A percentile compares a stretch with the other conserved stretches of the same genome.
These are phyloP conservation scores for Aspergillus caelatus DNA, from an alignment of 2,329 filamentous ascomycete genomes.

Conservation along the genomic window DNA sequence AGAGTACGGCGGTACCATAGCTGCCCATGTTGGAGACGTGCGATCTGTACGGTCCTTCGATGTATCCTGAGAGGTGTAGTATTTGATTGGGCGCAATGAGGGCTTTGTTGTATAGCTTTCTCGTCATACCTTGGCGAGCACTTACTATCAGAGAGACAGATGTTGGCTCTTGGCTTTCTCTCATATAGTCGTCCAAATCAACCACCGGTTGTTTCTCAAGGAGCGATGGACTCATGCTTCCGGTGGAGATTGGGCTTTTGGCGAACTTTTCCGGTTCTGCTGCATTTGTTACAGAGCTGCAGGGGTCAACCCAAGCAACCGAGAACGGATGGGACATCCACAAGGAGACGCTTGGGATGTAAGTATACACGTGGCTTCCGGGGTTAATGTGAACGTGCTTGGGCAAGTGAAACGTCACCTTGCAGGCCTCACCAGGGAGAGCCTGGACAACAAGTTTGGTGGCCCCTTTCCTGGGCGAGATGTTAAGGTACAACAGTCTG, in stretches of 20 bases:
- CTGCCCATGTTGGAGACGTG: slow-evolving; percentile 59
- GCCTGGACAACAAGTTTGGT: slow-evolving; percentile 61
- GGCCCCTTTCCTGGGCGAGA: slow-evolving; percentile 50
- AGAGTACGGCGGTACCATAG: slow-evolving; percentile 67
- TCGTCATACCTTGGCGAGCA: slow-evolving; percentile 66
- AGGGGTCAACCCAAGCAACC: slow-evolving; percentile 49
- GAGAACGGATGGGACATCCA: slow-evolving; percentile 56
- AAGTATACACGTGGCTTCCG: slow-evolving; percentile 63
- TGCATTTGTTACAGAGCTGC: slow-evolving; percentile 26
- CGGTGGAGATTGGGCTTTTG: slow-evolving; percentile 13
- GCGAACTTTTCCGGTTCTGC: slow-evolving; percentile 21
- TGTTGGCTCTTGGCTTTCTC: slow-evolving; percentile 32
- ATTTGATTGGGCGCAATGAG: slow-evolving; percentile 51
- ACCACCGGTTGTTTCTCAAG: slow-evolving; percentile 37
- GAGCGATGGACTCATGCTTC: slow-evolving; percentile 23
- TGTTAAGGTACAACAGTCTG: slow-evolving; percentile 58
- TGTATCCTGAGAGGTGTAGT: slow-evolving; percentile 57
- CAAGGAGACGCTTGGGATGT: slow-evolving; percentile 54
- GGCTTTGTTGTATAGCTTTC: slow-evolving; percentile 61
- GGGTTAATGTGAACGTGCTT: slow-evolving; percentile 57
- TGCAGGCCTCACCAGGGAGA: slow-evolving; percentile 61
- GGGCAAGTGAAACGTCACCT: slow-evolving; percentile 62
- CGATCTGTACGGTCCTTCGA: slow-evolving; percentile 67
- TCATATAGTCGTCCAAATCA: slow-evolving; percentile 27
- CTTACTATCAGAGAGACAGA: slow-evolving; percentile 60